Base-by-base conservation (phyloP, 495 filamentous ascomycete species). In the Penicillium cataractarum region DNA sequence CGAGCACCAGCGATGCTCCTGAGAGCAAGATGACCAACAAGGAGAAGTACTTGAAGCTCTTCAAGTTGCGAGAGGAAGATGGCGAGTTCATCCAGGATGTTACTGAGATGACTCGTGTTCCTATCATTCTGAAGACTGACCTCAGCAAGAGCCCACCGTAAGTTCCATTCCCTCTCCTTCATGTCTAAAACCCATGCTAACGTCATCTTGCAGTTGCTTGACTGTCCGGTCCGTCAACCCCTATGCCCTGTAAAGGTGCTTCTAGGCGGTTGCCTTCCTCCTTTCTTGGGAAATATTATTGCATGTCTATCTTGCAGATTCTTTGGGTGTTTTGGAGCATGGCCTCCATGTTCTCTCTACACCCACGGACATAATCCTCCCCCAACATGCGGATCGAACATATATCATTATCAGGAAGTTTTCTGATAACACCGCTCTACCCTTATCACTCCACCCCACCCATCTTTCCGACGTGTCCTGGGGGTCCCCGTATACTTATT, bases 61-160 rank as follows among this genome's bases (percentile, higher is more conserved):
- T 99, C 81, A 88, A 87, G 67, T 80, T 99, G 67, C 82, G 96
- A 48, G 96, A 99, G 70, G 92, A 96, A 78, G 89, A 90, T 63
- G 93, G 96, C 35, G 92, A 97, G 57, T 93, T 96, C 79, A 97
- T 99, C 69, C 95, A 99, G 75, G 95, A 98, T 74, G 93, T 99
- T 62, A 92, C 87, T 27, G 95, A 99, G 83, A 97, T 99, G 92
- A 94, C 92, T 37, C 84, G 93, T 58, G 92, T 99, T 54, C 95
- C 95, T 3, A 91, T 99, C 60, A 97, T 98, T 68, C 78, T 99
- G 55, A 99, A 97, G 87, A 99, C 95, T 35, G 95, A 99, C 78
- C 84, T 99, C 68, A 91, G 84, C 82, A 99, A 98, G 90, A 98
- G 95, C 76, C 95, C 95, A 78, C 95, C 95, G 92, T 98, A 90